These are phyloP conservation scores for Phytopythium vexans DNA, from an alignment of 352 stramenopile genomes.

Conservation along the genomic window DNA sequence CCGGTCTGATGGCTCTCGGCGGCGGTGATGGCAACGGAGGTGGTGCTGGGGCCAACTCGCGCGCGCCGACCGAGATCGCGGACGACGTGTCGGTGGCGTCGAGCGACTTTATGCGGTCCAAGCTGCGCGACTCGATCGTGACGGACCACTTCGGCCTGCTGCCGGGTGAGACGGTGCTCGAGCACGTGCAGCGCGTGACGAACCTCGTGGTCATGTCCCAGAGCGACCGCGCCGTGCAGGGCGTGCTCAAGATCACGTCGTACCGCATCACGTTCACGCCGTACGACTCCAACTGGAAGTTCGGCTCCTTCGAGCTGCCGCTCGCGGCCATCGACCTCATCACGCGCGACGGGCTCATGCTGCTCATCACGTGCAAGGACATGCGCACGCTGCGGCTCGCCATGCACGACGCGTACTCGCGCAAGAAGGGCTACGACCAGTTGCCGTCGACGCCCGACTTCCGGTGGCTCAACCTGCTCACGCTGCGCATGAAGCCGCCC, in stretches of 20 bases:
- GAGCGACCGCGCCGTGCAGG: slow-evolving; percentile 78
- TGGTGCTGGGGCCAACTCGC: slow-evolving; percentile 2
- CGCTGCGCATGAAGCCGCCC: slow-evolving; percentile 73
- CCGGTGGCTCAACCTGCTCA: slow-evolving; percentile 76
- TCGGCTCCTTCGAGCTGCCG: slow-evolving; percentile 82
- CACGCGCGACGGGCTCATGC: slow-evolving; percentile 76
- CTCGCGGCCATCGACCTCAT: slow-evolving; percentile 76
- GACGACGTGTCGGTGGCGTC: slow-evolving; percentile 30
- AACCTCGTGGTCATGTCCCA: slow-evolving; percentile 84
- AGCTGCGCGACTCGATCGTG: slow-evolving; percentile 60
- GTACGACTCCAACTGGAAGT: slow-evolving; percentile 83
- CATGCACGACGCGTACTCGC: slow-evolving; percentile 84
- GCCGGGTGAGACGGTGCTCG: slow-evolving; percentile 66
- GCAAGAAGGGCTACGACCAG: slow-evolving; percentile 80
- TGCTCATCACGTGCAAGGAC: slow-evolving; percentile 80
- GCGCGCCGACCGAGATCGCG: slow-evolving; percentile 20
- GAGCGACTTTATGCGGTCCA: slow-evolving; percentile 30
- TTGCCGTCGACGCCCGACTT: slow-evolving; percentile 73
- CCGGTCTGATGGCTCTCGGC: background rate
- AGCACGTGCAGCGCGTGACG: slow-evolving; percentile 82
- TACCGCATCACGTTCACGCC: slow-evolving; percentile 82
- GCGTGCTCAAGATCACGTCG: slow-evolving; percentile 83
- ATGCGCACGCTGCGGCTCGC: slow-evolving; percentile 73
- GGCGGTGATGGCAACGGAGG: no score
- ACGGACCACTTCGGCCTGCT: slow-evolving; percentile 57